Evolutionary conservation across 2,329 filamentous ascomycete genomes (phyloP).

Genomic region (Xylariaceae sp.): DNA sequence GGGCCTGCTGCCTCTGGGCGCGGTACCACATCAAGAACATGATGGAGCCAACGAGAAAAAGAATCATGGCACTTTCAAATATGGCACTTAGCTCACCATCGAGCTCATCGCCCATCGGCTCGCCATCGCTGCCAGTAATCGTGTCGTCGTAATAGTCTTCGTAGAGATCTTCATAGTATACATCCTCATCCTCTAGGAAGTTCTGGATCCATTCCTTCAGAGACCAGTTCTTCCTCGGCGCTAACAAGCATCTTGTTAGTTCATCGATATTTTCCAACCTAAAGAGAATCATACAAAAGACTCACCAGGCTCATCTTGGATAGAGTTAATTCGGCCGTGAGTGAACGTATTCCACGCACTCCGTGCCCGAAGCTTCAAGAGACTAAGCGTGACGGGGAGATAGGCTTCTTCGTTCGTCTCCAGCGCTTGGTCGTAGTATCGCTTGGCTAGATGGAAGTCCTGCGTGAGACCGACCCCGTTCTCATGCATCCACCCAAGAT

Average conservation of each 20-base stretch:
- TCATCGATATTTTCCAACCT: neutral
- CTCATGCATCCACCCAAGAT: constrained; percentile 99
- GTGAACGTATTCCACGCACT: constrained; percentile 95
- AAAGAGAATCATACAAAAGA: constrained; percentile 9
- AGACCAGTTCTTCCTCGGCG: constrained; percentile 66
- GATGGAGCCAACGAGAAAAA: constrained; percentile 69
- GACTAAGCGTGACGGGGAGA: constrained; percentile 80
- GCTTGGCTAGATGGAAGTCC: constrained; percentile 94
- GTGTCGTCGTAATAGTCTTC: constrained; percentile 52
- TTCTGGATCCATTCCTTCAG: constrained; percentile 81
- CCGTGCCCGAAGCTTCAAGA: constrained; percentile 76
- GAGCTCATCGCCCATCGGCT: constrained; percentile 52
- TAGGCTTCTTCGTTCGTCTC: constrained; percentile 93
- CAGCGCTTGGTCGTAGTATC: constrained; percentile 89
- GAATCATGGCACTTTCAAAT: constrained; percentile 77
- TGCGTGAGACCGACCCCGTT: constrained; percentile 89
- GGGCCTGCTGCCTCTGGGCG: constrained; percentile 60
- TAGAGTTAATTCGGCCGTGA: constrained; percentile 84
- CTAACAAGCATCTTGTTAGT: constrained; percentile 46
- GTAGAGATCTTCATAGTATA: constrained; percentile 58
- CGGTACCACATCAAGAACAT: constrained; percentile 77
- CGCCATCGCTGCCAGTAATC: constrained; percentile 51
- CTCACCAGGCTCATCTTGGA: constrained; percentile 81
- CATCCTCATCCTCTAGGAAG: constrained; percentile 68
- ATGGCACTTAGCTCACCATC: constrained; percentile 69